Conservation (phyloP, 2,329 filamentous ascomycete species). For the Atkinsonella hypoxylon region DNA sequence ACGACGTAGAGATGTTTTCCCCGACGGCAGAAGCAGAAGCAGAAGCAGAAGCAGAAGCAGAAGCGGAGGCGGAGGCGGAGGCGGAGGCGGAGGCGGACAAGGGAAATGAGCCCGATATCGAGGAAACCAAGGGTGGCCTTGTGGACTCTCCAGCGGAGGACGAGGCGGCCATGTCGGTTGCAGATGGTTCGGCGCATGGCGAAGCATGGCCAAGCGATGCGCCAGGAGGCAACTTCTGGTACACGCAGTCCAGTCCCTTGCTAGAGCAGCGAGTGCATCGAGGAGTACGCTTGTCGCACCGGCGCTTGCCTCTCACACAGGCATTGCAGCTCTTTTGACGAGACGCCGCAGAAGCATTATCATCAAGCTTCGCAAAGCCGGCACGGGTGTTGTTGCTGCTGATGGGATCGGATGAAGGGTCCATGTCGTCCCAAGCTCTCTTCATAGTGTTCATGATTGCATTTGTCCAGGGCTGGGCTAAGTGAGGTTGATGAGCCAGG, state of each 20-base stretch:
- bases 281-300: constrained; percentile 33
- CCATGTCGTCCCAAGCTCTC: constrained; percentile 6
- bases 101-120: background rate
- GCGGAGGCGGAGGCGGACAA: background rate
- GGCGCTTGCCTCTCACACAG: constrained; percentile 34
- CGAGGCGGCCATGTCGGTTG: constrained; percentile 1
- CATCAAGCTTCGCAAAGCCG: constrained; percentile 17
- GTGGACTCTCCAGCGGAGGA: constrained; percentile 12
- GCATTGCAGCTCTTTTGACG: constrained; percentile 38
- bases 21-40: background rate
- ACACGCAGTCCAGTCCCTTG: constrained; percentile 30
- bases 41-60: background rate
- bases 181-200: background rate
- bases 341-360: constrained; percentile 26
- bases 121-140: constrained; percentile 2
- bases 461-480: background rate
- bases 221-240: constrained; percentile 24
- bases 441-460: constrained; percentile 2
- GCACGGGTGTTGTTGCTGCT: constrained; percentile 1
- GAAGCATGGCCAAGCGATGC: background rate
- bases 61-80: background rate
- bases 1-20: background rate
- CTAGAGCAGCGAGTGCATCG: constrained; percentile 30
- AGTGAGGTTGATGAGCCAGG: background rate
- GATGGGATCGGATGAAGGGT: background rate